Percentiles rank a stretch among this genome's conserved stretches.
Conservation (phyloP, 2,329 filamentous ascomycete genomes). For the Pseudogymnoascus destructans region DNA sequence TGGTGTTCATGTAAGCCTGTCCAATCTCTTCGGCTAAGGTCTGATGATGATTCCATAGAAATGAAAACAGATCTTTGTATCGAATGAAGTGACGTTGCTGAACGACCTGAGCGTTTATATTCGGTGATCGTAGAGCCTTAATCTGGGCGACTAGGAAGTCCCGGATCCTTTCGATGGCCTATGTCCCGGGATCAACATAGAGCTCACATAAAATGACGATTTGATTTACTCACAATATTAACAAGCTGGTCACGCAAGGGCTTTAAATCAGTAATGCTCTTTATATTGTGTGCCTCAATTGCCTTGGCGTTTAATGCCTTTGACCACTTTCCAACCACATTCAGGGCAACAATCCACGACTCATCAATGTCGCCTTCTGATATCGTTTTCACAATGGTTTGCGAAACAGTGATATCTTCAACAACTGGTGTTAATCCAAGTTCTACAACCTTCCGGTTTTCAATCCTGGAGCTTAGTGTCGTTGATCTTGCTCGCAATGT, state of each 20-base stretch:
- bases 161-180: constrained; percentile 85
- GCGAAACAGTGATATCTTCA: constrained; percentile 82
- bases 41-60: constrained; percentile 69
- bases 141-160: constrained; percentile 93
- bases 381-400: constrained; percentile 70
- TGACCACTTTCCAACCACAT: constrained; percentile 70
- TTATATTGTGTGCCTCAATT: constrained; percentile 48
- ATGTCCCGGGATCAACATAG: constrained; percentile 15
- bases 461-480: constrained; percentile 68
- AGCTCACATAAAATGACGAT: constrained; percentile 9
- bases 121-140: constrained; percentile 83
- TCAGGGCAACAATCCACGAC: constrained; percentile 68
- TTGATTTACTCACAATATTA: constrained; percentile 46
- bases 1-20: constrained; percentile 92
- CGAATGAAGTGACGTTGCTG: constrained; percentile 84
- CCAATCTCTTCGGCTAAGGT: constrained; percentile 80
- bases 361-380: constrained; percentile 84
- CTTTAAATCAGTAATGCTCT: constrained; percentile 69
- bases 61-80: constrained; percentile 79
- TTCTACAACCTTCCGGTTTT: constrained; percentile 83
- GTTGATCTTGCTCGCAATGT: constrained; percentile 77
- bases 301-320: constrained; percentile 56
- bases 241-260: constrained; percentile 76
- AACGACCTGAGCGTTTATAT: constrained; percentile 93
- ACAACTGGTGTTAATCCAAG: constrained; percentile 77